Evolutionary conservation across 352 stramenopile genomes (phyloP).

Genomic region (Pythium phragmitis): DNA sequence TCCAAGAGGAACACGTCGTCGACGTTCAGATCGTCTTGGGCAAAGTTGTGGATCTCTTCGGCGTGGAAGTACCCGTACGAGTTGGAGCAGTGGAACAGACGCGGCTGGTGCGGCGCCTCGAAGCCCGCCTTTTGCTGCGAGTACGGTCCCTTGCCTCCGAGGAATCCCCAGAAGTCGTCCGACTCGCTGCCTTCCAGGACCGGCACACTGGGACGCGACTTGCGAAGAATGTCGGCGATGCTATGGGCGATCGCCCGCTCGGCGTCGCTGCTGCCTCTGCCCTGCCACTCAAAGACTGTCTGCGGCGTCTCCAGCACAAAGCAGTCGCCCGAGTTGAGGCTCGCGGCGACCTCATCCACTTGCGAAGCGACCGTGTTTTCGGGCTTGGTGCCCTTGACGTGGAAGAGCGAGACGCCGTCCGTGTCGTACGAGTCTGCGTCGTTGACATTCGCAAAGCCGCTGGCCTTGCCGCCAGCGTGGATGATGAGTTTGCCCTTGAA

Average conservation of each 20-base stretch:
- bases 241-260: constrained; percentile 63
- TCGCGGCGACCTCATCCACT: constrained; percentile 71
- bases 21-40: constrained; percentile 89
- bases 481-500: constrained; percentile 92
- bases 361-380: constrained; percentile 89
- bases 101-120: constrained; percentile 69
- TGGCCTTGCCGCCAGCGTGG: constrained; percentile 87
- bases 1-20: constrained; percentile 92
- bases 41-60: constrained; percentile 85
- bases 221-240: constrained; percentile 60
- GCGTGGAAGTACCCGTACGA: constrained; percentile 85
- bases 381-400: constrained; percentile 86
- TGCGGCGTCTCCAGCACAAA: constrained; percentile 81
- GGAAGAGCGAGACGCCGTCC: constrained; percentile 86
- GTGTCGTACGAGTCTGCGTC: constrained; percentile 85
- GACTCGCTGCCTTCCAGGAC: constrained; percentile 64
- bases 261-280: constrained; percentile 57
- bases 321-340: constrained; percentile 86
- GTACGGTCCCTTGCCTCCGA: constrained; percentile 81
- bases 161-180: constrained; percentile 80
- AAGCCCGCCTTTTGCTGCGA: constrained; percentile 65
- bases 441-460: constrained; percentile 82
- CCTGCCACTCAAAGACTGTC: constrained; percentile 80
- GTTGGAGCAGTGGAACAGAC: constrained; percentile 91
- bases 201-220: constrained; percentile 45